These are phyloP conservation scores for Brassica cretica DNA, from an alignment of 345 rosid genomes.

Conservation along the genomic window DNA sequence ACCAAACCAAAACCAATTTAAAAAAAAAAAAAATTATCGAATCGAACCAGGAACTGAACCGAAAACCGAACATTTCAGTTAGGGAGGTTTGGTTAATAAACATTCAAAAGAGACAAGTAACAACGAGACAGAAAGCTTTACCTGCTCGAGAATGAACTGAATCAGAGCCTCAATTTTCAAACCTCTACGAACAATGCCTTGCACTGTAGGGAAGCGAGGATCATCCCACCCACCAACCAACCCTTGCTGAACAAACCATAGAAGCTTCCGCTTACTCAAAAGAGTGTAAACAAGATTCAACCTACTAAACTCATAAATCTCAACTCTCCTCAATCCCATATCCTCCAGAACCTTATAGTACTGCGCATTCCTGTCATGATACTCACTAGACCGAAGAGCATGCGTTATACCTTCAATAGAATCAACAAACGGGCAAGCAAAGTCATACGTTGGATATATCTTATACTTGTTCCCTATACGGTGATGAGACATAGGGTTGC, in stretches of 20 bases:
- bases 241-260: constrained; percentile 87
- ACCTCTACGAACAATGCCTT: constrained; percentile 93
- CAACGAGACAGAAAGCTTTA: constrained; percentile 26
- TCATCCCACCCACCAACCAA: constrained; percentile 99
- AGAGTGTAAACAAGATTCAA: constrained; percentile 87
- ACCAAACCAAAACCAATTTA: no score
- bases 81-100: no score
- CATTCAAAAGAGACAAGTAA: neutral
- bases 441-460: constrained; percentile 95
- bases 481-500: constrained; percentile 90
- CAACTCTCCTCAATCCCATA: constrained; percentile 74
- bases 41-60: no score
- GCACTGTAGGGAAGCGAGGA: constrained; percentile 97
- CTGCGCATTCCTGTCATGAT: constrained; percentile 91
- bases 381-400: constrained; percentile 86
- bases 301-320: constrained; percentile 80
- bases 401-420: constrained; percentile 80
- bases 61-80: no score
- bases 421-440: constrained; percentile 96
- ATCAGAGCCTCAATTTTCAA: constrained; percentile 84
- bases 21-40: no score
- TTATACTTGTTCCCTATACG: constrained; percentile 84
- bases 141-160: constrained; percentile 95
- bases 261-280: constrained; percentile 93
- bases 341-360: constrained; percentile 78